Evolutionary conservation across 192 early-diverging fungal genomes (phyloP), one percentile per base, ranked within the genome.

Genomic region (Oehlia diaphana): DNA sequence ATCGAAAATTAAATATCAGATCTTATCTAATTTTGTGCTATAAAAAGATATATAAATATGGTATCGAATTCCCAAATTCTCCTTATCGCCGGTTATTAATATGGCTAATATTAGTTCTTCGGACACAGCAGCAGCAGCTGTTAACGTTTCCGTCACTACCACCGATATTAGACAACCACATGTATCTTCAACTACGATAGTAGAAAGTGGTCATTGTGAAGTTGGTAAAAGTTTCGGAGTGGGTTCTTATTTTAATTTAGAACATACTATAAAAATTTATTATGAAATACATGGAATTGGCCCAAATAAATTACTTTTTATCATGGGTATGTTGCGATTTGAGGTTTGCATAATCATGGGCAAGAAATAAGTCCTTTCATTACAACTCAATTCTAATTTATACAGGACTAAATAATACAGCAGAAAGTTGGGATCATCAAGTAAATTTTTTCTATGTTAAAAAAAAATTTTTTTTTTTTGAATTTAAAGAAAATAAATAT

Each of bases 271-370:
- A n/a, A 84, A 88, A 70, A 64, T 97, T 5, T 95, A 94, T 86
- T 95, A 95, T 82, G 93, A 94, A 82, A 86, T 92, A 44, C 90
- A 91, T 79, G 95, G 95, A 31, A 87, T 77, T 4, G 94, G 94
- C 0, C 89, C 90, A 4, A 87, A 88, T 53, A 90, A 91, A 77
- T 81, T 96, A 6, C 80, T 95, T 28, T 83, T 95, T 35, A 83
- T 96, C 10, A 94, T 94, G 93, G 95, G 92, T 79, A 82, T 80
- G 37, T 78, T 81, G 35, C 71, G 78, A 0, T 75, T 71, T 53
- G 65, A 81, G 4, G 23, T 53, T 53, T 26, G 68, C 39, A 44
- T 70, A 23, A 44, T 47, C 12, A 5, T 44, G 12, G 9, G 9
- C 31, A 31, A 31, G 35, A 37, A 37, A 37, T 31, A 2, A 37